These are phyloP conservation scores for Gossypium sturtianum DNA, from an alignment of 345 rosid species.

Conservation along the genomic window DNA sequence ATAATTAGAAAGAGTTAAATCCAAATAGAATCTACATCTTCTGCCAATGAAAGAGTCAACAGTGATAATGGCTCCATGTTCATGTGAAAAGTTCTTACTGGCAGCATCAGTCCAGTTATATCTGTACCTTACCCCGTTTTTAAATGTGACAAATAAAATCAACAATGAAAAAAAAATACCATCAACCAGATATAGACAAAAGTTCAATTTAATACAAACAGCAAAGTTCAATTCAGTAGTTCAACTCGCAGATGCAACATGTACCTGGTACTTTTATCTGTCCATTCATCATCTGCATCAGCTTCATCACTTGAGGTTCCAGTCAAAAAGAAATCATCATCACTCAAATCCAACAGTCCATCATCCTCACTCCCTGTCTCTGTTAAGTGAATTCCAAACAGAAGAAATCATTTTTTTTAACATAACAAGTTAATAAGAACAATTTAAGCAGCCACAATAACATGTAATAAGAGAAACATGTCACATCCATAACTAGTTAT, in stretches of 20 bases:
- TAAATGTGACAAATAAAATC: background rate
- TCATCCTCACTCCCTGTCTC: slow-evolving; percentile 99
- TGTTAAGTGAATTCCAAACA: slow-evolving; percentile 24
- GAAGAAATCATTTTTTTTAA: slow-evolving; percentile 2
- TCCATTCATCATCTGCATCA: slow-evolving; percentile 97
- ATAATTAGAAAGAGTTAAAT: background rate
- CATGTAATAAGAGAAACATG: background rate
- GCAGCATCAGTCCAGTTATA: background rate
- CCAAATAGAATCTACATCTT: background rate
- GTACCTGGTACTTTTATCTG: slow-evolving; percentile 91
- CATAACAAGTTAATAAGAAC: slow-evolving; percentile 1
- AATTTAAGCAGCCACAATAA: background rate
- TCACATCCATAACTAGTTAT: background rate
- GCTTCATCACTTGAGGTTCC: slow-evolving; percentile 99
- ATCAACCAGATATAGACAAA: background rate
- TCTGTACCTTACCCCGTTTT: background rate
- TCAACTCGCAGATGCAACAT: background rate
- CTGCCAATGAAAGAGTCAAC: background rate
- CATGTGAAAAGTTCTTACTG: background rate
- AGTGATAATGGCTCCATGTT: background rate
- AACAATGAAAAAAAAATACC: background rate
- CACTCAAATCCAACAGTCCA: slow-evolving; percentile 88
- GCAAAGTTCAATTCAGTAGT: background rate
- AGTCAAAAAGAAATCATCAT: slow-evolving; percentile 83
- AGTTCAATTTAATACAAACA: background rate